These are phyloP conservation scores for Coemansia pectinata DNA, from an alignment of 192 early-diverging fungal genomes.

Conservation along the genomic window DNA sequence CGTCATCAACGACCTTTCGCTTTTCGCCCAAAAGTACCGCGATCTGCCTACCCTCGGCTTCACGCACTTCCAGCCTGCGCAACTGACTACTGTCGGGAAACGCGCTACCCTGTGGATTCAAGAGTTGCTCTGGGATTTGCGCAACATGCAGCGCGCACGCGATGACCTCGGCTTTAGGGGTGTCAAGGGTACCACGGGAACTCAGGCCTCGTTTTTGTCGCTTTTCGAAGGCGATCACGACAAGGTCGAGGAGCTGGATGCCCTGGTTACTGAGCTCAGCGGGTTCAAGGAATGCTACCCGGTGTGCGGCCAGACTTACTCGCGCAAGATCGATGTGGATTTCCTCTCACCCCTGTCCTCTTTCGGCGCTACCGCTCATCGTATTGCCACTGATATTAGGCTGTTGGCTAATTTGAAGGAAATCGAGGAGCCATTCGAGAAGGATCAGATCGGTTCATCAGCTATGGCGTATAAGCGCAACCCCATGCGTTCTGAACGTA, in stretches of 20 bases:
- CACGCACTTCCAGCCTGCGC: constrained; percentile 99
- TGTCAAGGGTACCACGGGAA: constrained; percentile 98
- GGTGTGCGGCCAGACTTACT: constrained; percentile 97
- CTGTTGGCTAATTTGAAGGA: constrained; percentile 96
- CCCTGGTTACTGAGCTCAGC: constrained; percentile 83
- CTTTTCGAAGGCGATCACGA: constrained; percentile 93
- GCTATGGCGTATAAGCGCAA: constrained; percentile 99
- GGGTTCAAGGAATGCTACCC: constrained; percentile 85
- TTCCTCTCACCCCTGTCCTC: constrained; percentile 80
- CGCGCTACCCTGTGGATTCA: constrained; percentile 96
- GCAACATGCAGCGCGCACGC: constrained; percentile 87
- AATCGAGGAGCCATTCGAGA: constrained; percentile 98
- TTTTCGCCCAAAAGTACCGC: constrained; percentile 79
- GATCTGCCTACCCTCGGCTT: constrained; percentile 94
- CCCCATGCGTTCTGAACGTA: constrained; percentile 98
- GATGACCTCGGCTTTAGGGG: constrained; percentile 91
- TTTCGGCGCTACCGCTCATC: constrained; percentile 95
- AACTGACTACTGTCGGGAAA: constrained; percentile 98
- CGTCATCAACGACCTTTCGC: constrained; percentile 75
- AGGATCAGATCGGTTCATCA: constrained; percentile 97
- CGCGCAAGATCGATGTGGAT: constrained; percentile 97
- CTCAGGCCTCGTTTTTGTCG: constrained; percentile 95
- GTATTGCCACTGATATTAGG: constrained; percentile 95
- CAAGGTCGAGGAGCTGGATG: constrained; percentile 91
- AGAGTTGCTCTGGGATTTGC: constrained; percentile 93